phyloP scores from a whole-genome alignment of 73 alveolate genomes.

The Paramecium primaurelia region DNA sequence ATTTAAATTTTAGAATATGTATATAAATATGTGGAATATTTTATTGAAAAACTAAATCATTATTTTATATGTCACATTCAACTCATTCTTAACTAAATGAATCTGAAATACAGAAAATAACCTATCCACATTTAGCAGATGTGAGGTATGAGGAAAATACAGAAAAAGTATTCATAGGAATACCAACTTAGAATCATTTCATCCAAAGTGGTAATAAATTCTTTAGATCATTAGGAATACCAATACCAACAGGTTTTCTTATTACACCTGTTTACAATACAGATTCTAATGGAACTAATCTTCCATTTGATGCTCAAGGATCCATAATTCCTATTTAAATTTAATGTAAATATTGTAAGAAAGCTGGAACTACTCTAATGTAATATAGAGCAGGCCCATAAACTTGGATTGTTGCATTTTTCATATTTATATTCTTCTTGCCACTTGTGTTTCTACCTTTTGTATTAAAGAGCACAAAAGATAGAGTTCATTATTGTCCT shows the following conservation, averaged over 20 bases:
- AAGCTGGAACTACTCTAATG: neutral
- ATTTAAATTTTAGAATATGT: neutral
- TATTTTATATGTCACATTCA: neutral
- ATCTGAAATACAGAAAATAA: neutral
- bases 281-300: neutral
- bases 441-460: neutral
- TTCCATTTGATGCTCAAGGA: neutral
- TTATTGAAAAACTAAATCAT: neutral
- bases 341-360: neutral
- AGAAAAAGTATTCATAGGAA: neutral
- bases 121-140: neutral
- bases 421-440: neutral
- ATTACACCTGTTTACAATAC: neutral
- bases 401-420: neutral
- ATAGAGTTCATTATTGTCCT: conserved; percentile 11
- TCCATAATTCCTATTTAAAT: neutral
- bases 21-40: neutral
- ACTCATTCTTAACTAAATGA: neutral
- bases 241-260: neutral
- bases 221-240: neutral
- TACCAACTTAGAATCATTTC: neutral
- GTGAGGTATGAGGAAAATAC: neutral
- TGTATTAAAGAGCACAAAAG: neutral
- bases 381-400: neutral
- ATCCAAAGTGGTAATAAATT: neutral